Evolutionary conservation across 2,329 filamentous ascomycete genomes (phyloP).

Genomic region (Verticillium alfalfae): DNA sequence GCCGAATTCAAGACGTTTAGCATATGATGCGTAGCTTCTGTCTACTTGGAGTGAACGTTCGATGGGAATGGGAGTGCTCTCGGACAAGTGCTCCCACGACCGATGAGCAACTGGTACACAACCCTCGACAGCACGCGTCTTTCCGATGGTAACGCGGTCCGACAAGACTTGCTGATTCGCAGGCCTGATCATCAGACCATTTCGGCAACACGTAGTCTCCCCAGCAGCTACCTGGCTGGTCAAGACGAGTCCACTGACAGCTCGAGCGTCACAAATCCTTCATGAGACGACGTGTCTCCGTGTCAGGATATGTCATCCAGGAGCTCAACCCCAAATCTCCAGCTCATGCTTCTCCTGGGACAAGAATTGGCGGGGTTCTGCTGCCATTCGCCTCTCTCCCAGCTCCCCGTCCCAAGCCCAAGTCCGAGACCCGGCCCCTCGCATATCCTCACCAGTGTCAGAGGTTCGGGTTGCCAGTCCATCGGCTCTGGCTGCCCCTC

Average conservation of each 20-base stretch:
- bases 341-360: not conserved
- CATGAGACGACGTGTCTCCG: not conserved
- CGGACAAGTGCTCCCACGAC: not conserved
- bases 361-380: not conserved
- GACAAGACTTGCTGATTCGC: too few relatives aligned
- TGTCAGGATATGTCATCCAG: not conserved
- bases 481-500: slow-evolving; percentile 14
- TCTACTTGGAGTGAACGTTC: not conserved
- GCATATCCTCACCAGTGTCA: slow-evolving; percentile 9
- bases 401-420: not conserved
- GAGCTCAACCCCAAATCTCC: not conserved
- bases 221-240: too few relatives aligned
- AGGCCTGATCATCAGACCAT: too few relatives aligned
- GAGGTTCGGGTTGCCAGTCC: slow-evolving; percentile 18
- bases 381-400: not conserved
- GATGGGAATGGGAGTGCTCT: not conserved
- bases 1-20: not conserved
- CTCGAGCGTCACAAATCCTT: too few relatives aligned
- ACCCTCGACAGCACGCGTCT: too few relatives aligned
- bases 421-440: not conserved
- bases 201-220: too few relatives aligned
- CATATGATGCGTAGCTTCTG: not conserved
- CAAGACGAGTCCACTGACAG: too few relatives aligned
- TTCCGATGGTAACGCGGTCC: too few relatives aligned
- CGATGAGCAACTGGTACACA: too few relatives aligned